A percentile compares a stretch with the other conserved stretches of the same genome.
Conservation (phyloP, 805 yeast genomes). For the Vanderwaltozyma yarrowii region DNA sequence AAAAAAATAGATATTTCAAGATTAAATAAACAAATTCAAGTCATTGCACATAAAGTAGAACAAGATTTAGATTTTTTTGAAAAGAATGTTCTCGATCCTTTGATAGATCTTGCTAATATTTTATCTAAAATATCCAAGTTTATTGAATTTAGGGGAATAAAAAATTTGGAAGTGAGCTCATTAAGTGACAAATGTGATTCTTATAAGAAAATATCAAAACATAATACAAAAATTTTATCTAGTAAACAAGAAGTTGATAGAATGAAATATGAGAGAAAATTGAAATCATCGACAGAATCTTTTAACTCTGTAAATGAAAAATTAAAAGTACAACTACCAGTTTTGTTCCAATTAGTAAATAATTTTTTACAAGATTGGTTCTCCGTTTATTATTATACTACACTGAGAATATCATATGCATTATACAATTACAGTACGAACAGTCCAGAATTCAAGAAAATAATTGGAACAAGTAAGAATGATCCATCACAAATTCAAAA, state of each 20-base stretch:
- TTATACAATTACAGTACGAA: slow-evolving; percentile 11
- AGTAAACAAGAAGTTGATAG: slow-evolving; percentile 6
- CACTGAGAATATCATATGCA: slow-evolving; percentile 12
- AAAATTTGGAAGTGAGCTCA: slow-evolving; percentile 6
- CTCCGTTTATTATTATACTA: slow-evolving; percentile 12
- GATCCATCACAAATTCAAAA: not conserved
- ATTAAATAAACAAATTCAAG: slow-evolving; percentile 8
- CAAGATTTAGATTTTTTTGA: slow-evolving; percentile 11
- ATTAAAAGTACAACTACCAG: slow-evolving; percentile 8
- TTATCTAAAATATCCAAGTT: slow-evolving; percentile 5
- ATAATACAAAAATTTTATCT: slow-evolving; percentile 2
- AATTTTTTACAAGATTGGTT: slow-evolving; percentile 14
- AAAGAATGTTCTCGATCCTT: slow-evolving; percentile 10
- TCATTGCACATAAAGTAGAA: slow-evolving; percentile 9
- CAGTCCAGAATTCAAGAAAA: slow-evolving; percentile 12
- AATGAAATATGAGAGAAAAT: slow-evolving; percentile 1
- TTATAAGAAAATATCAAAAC: slow-evolving; percentile 3
- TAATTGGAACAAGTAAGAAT: slow-evolving; percentile 1
- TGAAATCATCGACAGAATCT: slow-evolving; percentile 3
- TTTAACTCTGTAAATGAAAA: slow-evolving; percentile 12
- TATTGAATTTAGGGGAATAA: not conserved
- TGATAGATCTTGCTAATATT: slow-evolving; percentile 4
- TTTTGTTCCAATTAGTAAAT: slow-evolving; percentile 6
- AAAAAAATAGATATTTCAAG: slow-evolving; percentile 7
- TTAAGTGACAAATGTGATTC: slow-evolving; percentile 3